These are phyloP conservation scores for Corylus avellana DNA, from an alignment of 306 rosid species.

Conservation along the genomic window DNA sequence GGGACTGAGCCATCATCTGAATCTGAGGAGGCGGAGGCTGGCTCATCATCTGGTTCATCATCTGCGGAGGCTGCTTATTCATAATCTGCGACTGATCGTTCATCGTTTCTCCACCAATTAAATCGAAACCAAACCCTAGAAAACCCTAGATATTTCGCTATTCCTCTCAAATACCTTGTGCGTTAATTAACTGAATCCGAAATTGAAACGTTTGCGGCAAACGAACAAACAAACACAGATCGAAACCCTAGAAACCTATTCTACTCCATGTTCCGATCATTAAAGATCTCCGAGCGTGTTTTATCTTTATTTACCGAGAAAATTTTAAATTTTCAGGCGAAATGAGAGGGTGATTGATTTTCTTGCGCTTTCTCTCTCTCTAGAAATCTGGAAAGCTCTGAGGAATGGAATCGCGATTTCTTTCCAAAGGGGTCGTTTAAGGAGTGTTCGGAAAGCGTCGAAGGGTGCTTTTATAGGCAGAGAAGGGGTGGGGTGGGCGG, in stretches of 20 bases:
- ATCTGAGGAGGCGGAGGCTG: conserved; percentile 33
- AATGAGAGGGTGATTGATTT: not conserved
- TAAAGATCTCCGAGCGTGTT: not conserved
- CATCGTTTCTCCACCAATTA: conserved; percentile 23
- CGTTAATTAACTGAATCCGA: not conserved
- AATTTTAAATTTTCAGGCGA: not conserved
- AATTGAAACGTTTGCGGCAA: not conserved
- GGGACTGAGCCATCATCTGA: conserved; percentile 45
- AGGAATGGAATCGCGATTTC: conserved; percentile 1
- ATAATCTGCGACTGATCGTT: conserved; percentile 52
- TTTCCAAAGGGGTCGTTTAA: not conserved
- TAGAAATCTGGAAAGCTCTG: conserved; percentile 3
- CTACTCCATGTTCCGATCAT: conserved; percentile 15
- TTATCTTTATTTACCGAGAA: not conserved
- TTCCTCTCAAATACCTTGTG: not conserved
- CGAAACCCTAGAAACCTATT: conserved; percentile 22
- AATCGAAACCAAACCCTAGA: conserved; percentile 27
- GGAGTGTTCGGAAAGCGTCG: fast-evolving
- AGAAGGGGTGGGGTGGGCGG: not conserved
- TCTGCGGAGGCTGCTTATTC: conserved; percentile 39
- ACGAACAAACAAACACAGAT: not conserved
- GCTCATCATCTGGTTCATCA: conserved; percentile 23
- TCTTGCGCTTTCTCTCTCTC: conserved; percentile 1
- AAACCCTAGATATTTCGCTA: too few relatives aligned
- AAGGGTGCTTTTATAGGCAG: conserved; percentile 10